These are phyloP conservation scores for Globomyces pollinis-pini DNA, from an alignment of 192 early-diverging fungal species.

Conservation along the genomic window DNA sequence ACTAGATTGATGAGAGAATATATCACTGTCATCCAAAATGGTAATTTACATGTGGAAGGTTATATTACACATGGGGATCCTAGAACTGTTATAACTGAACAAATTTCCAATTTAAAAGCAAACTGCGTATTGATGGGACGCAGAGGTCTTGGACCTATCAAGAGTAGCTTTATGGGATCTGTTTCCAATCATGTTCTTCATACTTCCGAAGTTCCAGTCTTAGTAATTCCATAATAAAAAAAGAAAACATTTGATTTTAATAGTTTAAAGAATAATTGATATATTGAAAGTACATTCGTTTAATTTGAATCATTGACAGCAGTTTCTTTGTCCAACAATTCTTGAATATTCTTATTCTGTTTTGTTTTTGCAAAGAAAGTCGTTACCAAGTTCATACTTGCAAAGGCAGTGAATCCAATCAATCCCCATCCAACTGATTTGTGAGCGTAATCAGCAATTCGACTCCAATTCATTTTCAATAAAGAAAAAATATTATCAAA, in stretches of 20 bases:
- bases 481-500: too few species aligned
- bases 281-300: too few species aligned
- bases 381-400: not conserved
- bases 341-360: not conserved
- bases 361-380: not conserved
- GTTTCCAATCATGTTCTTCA: conserved; percentile 16
- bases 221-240: conserved; percentile 9
- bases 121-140: not conserved
- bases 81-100: not conserved
- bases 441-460: conserved; percentile 7
- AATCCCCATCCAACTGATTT: conserved; percentile 5
- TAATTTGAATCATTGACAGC: too few species aligned
- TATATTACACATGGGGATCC: conserved; percentile 27
- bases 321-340: too few species aligned
- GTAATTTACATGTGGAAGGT: conserved; percentile 14
- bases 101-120: not conserved
- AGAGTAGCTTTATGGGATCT: conserved; percentile 9
- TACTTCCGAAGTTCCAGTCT: conserved; percentile 6
- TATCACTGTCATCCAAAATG: not conserved
- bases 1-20: too few species aligned
- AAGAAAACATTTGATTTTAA: not conserved
- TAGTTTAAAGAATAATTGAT: too few species aligned
- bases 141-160: conserved; percentile 9
- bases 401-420: conserved; percentile 10
- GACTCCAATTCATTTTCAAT: too few species aligned